Percentiles rank a stretch among this genome's conserved stretches.
These are phyloP conservation scores for Mycosphaerella sp. DNA, from an alignment of 2,329 filamentous ascomycete species.

Conservation along the genomic window DNA sequence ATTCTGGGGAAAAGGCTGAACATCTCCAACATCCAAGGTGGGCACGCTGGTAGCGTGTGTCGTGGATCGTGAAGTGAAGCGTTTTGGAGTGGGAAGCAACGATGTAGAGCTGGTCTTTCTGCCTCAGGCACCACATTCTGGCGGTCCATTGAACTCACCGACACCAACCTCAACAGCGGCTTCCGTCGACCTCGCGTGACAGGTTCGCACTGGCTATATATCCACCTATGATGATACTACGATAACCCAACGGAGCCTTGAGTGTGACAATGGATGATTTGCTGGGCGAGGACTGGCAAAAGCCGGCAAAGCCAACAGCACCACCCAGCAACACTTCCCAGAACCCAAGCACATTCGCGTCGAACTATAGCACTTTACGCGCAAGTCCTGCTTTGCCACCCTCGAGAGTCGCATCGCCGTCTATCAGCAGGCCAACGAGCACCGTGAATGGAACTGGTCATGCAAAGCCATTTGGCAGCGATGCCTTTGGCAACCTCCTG, in stretches of 20 bases:
- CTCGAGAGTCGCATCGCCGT: conserved; percentile 31
- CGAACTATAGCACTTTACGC: conserved; percentile 33
- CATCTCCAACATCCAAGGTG: too few relatives aligned
- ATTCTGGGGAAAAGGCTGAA: not conserved
- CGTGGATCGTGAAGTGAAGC: not conserved
- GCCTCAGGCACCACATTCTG: not conserved
- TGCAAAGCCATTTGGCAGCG: conserved; percentile 51
- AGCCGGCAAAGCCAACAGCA: conserved; percentile 26
- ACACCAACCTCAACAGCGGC: not conserved
- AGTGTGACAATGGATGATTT: conserved; percentile 43
- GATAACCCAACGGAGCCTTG: not conserved
- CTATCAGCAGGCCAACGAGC: conserved; percentile 37
- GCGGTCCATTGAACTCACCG: not conserved
- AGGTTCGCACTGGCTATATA: not conserved
- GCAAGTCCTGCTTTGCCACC: conserved; percentile 38
- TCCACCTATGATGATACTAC: conserved; percentile 2
- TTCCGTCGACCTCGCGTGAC: conserved; percentile 3
- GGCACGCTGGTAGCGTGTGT: too few relatives aligned
- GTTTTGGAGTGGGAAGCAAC: not conserved
- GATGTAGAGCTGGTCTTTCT: not conserved
- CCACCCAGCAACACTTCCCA: conserved; percentile 16
- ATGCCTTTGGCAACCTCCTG: conserved; percentile 74
- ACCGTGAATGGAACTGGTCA: conserved; percentile 35
- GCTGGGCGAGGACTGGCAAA: conserved; percentile 44
- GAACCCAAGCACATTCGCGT: conserved; percentile 25